Conservation (phyloP, 192 early-diverging fungal species). For the Backusella tuberculispora region DNA sequence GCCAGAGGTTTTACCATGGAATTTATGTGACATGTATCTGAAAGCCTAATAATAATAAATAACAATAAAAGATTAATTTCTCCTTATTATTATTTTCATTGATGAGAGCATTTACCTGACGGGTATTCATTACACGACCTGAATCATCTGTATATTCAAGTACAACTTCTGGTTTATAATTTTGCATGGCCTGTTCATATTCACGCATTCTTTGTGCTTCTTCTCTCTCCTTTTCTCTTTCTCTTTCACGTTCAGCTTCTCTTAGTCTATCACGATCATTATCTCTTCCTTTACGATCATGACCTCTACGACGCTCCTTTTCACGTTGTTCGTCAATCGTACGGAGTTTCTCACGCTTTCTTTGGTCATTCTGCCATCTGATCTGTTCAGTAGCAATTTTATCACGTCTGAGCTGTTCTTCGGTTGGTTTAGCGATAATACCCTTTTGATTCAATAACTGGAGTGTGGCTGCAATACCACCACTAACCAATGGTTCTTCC, state of each 20-base stretch:
- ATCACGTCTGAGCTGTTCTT: conserved; percentile 73
- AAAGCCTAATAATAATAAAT: conserved; percentile 63
- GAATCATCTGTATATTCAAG: conserved; percentile 91
- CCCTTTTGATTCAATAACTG: conserved; percentile 83
- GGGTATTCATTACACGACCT: conserved; percentile 78
- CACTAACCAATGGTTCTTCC: conserved; percentile 82
- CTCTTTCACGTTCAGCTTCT: conserved; percentile 43
- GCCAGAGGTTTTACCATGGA: conserved; percentile 93
- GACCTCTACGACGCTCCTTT: conserved; percentile 60
- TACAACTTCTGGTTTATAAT: conserved; percentile 91
- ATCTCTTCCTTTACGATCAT: conserved; percentile 38
- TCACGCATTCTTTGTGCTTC: conserved; percentile 71
- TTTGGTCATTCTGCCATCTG: conserved; percentile 77
- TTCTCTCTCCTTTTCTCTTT: conserved; percentile 55
- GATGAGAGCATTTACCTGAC: conserved; percentile 60
- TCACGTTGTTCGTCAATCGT: conserved; percentile 70
- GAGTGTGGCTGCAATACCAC: conserved; percentile 83
- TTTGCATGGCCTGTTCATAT: conserved; percentile 82
- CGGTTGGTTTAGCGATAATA: conserved; percentile 49
- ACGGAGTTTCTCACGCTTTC: conserved; percentile 56
- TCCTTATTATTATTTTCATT: background rate
- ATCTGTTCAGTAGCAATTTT: conserved; percentile 58
- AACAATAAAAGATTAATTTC: conserved; percentile 9
- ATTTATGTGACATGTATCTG: conserved; percentile 87
- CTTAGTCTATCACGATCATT: conserved; percentile 41